These are phyloP conservation scores for Centella asiatica DNA, from an alignment of 129 eudicot genomes.

Conservation along the genomic window DNA sequence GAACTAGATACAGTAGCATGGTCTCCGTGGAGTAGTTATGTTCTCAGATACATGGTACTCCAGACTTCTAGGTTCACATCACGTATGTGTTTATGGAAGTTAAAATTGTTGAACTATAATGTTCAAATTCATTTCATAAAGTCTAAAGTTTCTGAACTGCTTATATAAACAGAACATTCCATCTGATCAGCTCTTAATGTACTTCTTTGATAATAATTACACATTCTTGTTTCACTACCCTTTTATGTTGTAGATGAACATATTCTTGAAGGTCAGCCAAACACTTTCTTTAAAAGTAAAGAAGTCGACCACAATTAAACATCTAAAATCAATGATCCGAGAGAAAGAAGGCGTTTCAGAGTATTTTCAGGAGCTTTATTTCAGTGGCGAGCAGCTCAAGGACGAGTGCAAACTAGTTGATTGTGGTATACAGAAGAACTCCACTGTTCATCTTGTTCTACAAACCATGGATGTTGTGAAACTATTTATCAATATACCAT, in stretches of 20 bases:
- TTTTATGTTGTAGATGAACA: constrained; percentile 12
- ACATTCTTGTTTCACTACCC: neutral
- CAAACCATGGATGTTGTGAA: neutral
- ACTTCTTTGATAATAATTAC: neutral
- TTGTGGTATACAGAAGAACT: constrained; percentile 16
- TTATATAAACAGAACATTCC: too few relatives aligned
- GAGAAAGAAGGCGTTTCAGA: constrained; percentile 21
- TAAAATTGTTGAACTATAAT: too few relatives aligned
- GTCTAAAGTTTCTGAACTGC: neutral
- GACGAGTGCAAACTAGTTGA: constrained; percentile 14
- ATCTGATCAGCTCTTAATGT: neutral
- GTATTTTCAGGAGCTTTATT: constrained; percentile 18
- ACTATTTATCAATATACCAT: constrained; percentile 7
- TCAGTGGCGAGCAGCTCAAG: constrained; percentile 9
- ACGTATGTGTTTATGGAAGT: too few relatives aligned
- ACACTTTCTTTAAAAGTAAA: constrained; percentile 12
- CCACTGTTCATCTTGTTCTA: constrained; percentile 8
- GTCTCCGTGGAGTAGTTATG: too few relatives aligned
- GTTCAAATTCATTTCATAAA: too few relatives aligned
- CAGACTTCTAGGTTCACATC: too few relatives aligned
- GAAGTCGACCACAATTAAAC: constrained; percentile 9
- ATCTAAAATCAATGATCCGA: constrained; percentile 6
- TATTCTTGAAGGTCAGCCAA: constrained; percentile 17
- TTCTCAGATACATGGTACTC: too few relatives aligned
- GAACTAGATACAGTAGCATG: too few relatives aligned